Conservation (phyloP, 768 basidiomycete species). For the Arthromyces matolae region DNA sequence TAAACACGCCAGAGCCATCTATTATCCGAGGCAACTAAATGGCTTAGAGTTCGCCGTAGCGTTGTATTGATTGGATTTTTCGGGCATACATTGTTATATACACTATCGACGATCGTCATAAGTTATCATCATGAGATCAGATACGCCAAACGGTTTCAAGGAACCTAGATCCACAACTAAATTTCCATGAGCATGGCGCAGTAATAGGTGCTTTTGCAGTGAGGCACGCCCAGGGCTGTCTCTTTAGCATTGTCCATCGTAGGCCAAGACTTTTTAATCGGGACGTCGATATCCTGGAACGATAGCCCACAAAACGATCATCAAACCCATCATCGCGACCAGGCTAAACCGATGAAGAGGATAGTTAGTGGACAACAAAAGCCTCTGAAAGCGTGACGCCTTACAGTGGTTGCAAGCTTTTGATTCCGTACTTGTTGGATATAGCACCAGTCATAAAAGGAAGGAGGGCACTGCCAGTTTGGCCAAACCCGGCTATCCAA, state of each 20-base stretch:
- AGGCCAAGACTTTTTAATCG: conserved; percentile 12
- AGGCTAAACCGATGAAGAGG: conserved; percentile 32
- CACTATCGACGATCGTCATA: too few relatives aligned
- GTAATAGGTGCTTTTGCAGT: too few relatives aligned
- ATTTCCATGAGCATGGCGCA: too few relatives aligned
- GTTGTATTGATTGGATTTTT: background rate
- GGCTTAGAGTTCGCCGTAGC: background rate
- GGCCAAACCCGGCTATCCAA: conserved; percentile 67
- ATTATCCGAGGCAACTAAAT: background rate
- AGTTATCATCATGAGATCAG: too few relatives aligned
- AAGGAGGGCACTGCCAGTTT: conserved; percentile 66
- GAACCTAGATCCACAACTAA: too few relatives aligned
- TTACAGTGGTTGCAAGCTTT: conserved; percentile 59
- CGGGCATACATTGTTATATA: background rate
- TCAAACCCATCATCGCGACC: conserved; percentile 57
- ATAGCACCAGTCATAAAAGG: conserved; percentile 75
- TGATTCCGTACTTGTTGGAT: conserved; percentile 57
- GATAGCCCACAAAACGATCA: conserved; percentile 54
- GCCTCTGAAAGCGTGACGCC: conserved; percentile 19
- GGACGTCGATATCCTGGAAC: conserved; percentile 32
- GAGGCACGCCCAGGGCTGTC: too few relatives aligned
- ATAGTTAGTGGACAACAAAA: background rate
- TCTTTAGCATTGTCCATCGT: too few relatives aligned
- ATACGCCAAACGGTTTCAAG: too few relatives aligned
- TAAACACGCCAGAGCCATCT: conserved; percentile 16